Base-by-base conservation (phyloP, 1,284 basidiomycete species). In the Moesziomyces sp. region DNA sequence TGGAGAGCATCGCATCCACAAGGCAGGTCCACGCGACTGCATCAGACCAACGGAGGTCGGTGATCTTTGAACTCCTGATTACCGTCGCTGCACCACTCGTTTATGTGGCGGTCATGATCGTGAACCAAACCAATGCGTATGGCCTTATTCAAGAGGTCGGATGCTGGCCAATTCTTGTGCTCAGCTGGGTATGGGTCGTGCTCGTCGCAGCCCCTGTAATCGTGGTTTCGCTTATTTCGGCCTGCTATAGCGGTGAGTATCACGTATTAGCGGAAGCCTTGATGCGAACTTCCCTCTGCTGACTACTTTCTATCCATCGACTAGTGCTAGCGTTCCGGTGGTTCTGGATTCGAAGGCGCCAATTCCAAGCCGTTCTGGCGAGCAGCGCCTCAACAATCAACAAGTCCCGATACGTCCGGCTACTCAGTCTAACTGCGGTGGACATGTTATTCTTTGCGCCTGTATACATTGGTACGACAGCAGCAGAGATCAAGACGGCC, bases 101-200 rank as follows among this genome's bases (percentile, higher is more conserved):
- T 3, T 58, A 58, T 44, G 47, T 52, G 9, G n/a, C 43, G 1
- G 38, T 59, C 30, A 65, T 65, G 62, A 59, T 65, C 47, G 48
- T 65, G n/a, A 65, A 65, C 44, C 62, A 65, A 18, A 43, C 56
- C 0, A 42, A 51, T 38, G 38, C 52, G 19, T 65, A 51, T 18
- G 46, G 24, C 14, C 51, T 65, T 24, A 54, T 65, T 38, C 47
- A 55, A 19, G 52, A 55, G 13, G 44, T 24, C 16, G 62, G 62
- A 9, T 65, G 62, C 47, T 65, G 62, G 62, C 56, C 62, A 28
- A 30, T 48, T 58, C 62, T 0, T 55, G 56, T n/a, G n/a, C n/a
- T n/a, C n/a, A n/a, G n/a, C n/a, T n/a, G n/a, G 62, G 47, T 52
- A 0, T 65, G 47, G 42, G 52, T 65, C 3, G 6, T 58, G 40